phyloP scores from a whole-genome alignment of 1,139 yeast genomes.

The Lodderomyces parapsilosis region DNA sequence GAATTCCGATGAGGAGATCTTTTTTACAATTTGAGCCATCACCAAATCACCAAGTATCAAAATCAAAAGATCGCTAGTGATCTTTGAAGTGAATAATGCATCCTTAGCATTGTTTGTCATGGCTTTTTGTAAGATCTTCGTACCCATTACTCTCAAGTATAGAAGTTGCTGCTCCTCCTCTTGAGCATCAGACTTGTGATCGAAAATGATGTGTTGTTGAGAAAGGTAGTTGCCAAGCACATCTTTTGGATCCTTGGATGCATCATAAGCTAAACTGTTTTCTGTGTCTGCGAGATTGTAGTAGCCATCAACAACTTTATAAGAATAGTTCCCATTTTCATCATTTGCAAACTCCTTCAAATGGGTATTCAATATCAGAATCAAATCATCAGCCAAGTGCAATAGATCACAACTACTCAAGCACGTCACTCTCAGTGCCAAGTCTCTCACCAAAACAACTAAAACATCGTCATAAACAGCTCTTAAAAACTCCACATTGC shows the following conservation, averaged over 20 bases:
- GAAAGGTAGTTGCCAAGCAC: conserved; percentile 16
- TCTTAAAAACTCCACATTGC: conserved; percentile 34
- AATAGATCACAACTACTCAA: conserved; percentile 10
- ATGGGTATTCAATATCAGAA: conserved; percentile 28
- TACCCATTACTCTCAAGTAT: conserved; percentile 29
- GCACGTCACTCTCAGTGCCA: conserved; percentile 21
- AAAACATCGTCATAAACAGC: conserved; percentile 27
- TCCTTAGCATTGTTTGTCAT: conserved; percentile 16
- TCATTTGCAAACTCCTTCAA: conserved; percentile 20
- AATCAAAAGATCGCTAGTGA: conserved; percentile 28
- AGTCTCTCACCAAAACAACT: conserved; percentile 28
- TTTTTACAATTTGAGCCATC: conserved; percentile 26
- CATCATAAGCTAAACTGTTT: conserved; percentile 14
- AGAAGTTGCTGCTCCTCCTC: conserved; percentile 6
- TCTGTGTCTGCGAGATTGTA: conserved; percentile 1
- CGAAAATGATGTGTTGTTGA: conserved; percentile 20
- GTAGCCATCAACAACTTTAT: conserved; percentile 19
- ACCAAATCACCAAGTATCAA: conserved; percentile 37
- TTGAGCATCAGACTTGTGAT: not conserved
- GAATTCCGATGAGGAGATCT: conserved; percentile 32
- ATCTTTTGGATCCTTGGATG: conserved; percentile 5
- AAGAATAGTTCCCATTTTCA: conserved; percentile 10
- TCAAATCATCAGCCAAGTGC: conserved; percentile 24
- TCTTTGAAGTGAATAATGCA: conserved; percentile 25
- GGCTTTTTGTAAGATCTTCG: conserved; percentile 21